Evolutionary conservation across 139 green algal species (phyloP).

Genomic region (Ettlia oleoabundans): DNA sequence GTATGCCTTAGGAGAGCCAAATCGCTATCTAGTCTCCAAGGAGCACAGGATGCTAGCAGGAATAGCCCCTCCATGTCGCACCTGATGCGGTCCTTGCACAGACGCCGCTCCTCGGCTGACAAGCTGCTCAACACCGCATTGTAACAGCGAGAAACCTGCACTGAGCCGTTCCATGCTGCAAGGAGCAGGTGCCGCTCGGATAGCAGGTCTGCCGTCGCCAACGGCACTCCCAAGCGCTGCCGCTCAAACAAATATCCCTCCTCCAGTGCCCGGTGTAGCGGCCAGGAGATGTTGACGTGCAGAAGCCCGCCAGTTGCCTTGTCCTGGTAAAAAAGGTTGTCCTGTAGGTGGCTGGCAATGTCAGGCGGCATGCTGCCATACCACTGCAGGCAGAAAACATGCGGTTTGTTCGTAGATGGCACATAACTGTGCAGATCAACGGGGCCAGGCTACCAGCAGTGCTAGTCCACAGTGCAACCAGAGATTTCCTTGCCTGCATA

Average conservation of each 20-base stretch:
- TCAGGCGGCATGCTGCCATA: conserved; percentile 66
- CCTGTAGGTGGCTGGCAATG: conserved; percentile 69
- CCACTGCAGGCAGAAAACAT: too few relatives aligned
- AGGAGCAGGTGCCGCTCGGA: conserved; percentile 12
- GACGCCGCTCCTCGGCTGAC: conserved; percentile 75
- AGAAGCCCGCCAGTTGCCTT: conserved; percentile 73
- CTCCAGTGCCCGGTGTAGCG: conserved; percentile 73
- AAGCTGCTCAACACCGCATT: conserved; percentile 67
- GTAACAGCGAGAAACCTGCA: conserved; percentile 21
- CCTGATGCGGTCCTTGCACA: conserved; percentile 87
- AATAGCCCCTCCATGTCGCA: conserved; percentile 41
- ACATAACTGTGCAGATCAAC: too few relatives aligned
- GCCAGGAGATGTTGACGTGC: conserved; percentile 83
- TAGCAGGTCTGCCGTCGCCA: not conserved
- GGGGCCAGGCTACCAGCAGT: too few relatives aligned
- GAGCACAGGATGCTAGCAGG: too few relatives aligned
- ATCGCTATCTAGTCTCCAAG: too few relatives aligned
- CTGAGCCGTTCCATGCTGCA: not conserved
- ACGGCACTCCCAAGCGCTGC: conserved; percentile 18
- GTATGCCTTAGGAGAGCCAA: too few relatives aligned
- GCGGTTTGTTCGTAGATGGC: too few relatives aligned
- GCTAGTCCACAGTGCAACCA: too few relatives aligned
- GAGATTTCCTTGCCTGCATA: conserved; percentile 57
- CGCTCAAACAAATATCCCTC: conserved; percentile 50
- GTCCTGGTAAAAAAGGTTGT: conserved; percentile 70